Percentiles rank a stretch among this genome's conserved stretches.
Evolutionary conservation across 169 alveolate species (phyloP).

Genomic region (Babesia bigemina): DNA sequence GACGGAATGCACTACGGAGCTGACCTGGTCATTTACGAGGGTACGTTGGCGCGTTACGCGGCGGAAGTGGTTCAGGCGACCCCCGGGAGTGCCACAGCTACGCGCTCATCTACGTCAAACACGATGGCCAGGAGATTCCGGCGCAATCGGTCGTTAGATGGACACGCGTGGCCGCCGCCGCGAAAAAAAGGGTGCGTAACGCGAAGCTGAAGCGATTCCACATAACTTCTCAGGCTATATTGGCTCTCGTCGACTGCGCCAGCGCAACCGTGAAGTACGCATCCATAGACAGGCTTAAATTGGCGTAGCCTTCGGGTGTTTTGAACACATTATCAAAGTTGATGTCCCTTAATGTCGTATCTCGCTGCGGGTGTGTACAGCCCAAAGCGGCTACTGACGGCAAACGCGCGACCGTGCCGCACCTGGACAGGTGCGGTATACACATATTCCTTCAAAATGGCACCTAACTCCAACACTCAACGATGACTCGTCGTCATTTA

Average conservation of each 20-base stretch:
- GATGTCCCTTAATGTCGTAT: no score
- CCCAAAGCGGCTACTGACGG: no score
- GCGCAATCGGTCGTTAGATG: slow-evolving; percentile 36
- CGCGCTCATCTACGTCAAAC: slow-evolving; percentile 24
- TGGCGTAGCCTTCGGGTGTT: not conserved
- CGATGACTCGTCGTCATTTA: not conserved
- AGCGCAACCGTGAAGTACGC: slow-evolving; percentile 33
- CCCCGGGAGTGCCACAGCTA: slow-evolving; percentile 43
- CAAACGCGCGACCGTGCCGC: slow-evolving; percentile 10
- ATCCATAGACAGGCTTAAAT: slow-evolving; percentile 27
- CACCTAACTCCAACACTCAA: not conserved
- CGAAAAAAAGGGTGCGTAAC: slow-evolving; percentile 40
- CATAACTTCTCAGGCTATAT: slow-evolving; percentile 10
- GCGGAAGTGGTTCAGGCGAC: slow-evolving; percentile 2
- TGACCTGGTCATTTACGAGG: slow-evolving; percentile 42
- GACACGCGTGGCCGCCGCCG: slow-evolving; percentile 36
- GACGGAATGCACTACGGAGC: slow-evolving; percentile 67
- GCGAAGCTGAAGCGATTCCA: not conserved
- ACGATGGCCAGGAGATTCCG: slow-evolving; percentile 20
- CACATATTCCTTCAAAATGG: no score
- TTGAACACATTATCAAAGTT: no score
- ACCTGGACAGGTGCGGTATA: not conserved
- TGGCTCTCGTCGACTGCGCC: slow-evolving; percentile 51
- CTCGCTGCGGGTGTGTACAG: no score
- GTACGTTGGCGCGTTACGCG: slow-evolving; percentile 3